A percentile compares a stretch with the other conserved stretches of the same genome.
These are phyloP conservation scores for Sideroxylon spinosum DNA, from an alignment of 179 eudicot species.

Conservation along the genomic window DNA sequence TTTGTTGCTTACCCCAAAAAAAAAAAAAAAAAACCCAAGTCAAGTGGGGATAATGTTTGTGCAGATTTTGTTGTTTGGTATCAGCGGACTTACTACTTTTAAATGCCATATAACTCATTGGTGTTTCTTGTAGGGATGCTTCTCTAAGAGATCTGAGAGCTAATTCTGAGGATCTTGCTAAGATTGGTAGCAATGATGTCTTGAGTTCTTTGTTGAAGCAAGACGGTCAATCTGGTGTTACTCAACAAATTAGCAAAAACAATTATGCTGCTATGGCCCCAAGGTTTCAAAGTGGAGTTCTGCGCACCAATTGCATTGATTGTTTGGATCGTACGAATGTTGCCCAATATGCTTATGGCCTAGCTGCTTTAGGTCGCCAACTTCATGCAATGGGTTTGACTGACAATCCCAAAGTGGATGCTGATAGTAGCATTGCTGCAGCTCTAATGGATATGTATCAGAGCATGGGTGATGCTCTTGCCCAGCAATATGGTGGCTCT, in stretches of 20 bases:
- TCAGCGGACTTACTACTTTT: background rate
- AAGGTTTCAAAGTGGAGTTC: constrained; percentile 75
- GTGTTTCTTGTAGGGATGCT: constrained; percentile 48
- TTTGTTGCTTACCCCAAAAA: no score
- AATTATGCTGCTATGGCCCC: constrained; percentile 41
- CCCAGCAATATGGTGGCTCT: constrained; percentile 99
- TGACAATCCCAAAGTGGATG: constrained; percentile 74
- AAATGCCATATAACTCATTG: background rate
- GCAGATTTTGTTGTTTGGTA: background rate
- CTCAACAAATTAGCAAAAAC: constrained; percentile 35
- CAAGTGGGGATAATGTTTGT: background rate
- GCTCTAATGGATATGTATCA: constrained; percentile 96
- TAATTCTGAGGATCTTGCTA: constrained; percentile 57
- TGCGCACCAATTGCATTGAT: constrained; percentile 95
- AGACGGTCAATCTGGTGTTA: constrained; percentile 43
- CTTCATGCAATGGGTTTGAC: constrained; percentile 90
- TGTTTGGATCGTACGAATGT: constrained; percentile 98
- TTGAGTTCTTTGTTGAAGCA: constrained; percentile 37
- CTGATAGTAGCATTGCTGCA: constrained; percentile 84
- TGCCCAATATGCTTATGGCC: constrained; percentile 94
- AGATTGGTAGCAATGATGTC: constrained; percentile 48
- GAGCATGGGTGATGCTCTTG: constrained; percentile 99
- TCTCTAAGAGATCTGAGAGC: constrained; percentile 65
- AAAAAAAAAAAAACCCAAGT: background rate
- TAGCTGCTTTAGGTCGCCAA: constrained; percentile 91